These are phyloP conservation scores for Cynanchum wilfordii DNA, from an alignment of 257 asterid species.

Conservation along the genomic window DNA sequence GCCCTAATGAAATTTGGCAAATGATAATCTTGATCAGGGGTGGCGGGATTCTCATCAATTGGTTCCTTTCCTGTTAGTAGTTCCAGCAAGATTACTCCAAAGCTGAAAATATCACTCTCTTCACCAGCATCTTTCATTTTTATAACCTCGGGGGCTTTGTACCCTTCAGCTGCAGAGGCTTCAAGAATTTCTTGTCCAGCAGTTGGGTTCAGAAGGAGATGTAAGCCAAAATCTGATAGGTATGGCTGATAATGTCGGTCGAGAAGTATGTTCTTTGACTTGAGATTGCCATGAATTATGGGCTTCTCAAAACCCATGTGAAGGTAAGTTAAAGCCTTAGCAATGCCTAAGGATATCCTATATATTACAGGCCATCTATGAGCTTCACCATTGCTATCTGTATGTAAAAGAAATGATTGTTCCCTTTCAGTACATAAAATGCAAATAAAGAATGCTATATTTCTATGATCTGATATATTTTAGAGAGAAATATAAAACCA, in stretches of 20 bases:
- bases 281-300: slow-evolving; percentile 77
- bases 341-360: slow-evolving; percentile 60
- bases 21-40: slow-evolving; percentile 48
- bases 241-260: slow-evolving; percentile 52
- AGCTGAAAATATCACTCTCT: slow-evolving; percentile 68
- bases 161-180: slow-evolving; percentile 60
- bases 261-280: slow-evolving; percentile 62
- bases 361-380: slow-evolving; percentile 66
- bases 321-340: slow-evolving; percentile 61
- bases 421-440: not conserved
- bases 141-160: slow-evolving; percentile 74
- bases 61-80: slow-evolving; percentile 69
- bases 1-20: slow-evolving; percentile 53
- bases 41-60: slow-evolving; percentile 32
- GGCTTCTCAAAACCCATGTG: slow-evolving; percentile 52
- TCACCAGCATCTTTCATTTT: slow-evolving; percentile 66
- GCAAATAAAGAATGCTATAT: not conserved
- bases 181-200: slow-evolving; percentile 76
- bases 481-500: not conserved
- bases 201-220: slow-evolving; percentile 55
- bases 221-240: slow-evolving; percentile 72
- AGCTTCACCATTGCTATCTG: slow-evolving; percentile 63
- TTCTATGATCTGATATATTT: too few species aligned
- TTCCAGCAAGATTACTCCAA: slow-evolving; percentile 72
- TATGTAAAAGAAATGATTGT: slow-evolving; percentile 11